Base-by-base conservation (phyloP, 495 filamentous ascomycete genomes). In the Penicillium pulvis region DNA sequence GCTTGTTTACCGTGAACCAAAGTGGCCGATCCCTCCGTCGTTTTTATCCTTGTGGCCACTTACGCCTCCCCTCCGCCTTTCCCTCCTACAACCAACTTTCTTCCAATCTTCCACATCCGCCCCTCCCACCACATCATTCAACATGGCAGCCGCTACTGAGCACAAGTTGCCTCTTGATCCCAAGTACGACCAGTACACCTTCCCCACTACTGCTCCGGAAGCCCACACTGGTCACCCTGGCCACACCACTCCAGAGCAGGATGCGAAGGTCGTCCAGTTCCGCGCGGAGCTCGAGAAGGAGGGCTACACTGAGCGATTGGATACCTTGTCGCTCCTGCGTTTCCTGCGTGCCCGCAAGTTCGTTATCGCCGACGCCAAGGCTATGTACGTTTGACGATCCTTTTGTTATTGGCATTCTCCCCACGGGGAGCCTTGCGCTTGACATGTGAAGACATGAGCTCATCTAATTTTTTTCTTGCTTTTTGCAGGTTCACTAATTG, bases 141-240 rank as follows among this genome's bases (percentile, higher is more conserved):
- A 58, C 58, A 82, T 82, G 77, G 72, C 76, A 31, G 68, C 70
- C 28, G 43, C 75, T 45, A 55, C 66, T 42, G 68, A 74, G 48
- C 55, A 64, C 26, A 61, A 73, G 61, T 51, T 90, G 72, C 76
- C 86, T 70, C 79, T 85, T 54, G 89, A 96, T 72, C 81, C 90
- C 64, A 97, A 96, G 75, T 97, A 97, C 81, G 93, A 98, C 75
- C 75, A 93, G 78, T 97, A 96, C 78, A 93, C 97, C 70, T 98
- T 81, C 77, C 94, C 94, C 51, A 93, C 86, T 52, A 92, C 82
- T 24, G 84, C 87, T 44, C 86, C 90, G 41, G 81, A 82, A 47
- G 66, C 80, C 11, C 83, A 87, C 64, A 75, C 77, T 61, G 94
- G 94, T 46, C 94, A 97, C 72, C 88, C 94, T 55, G 94, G 94